Conservation (phyloP, 441 rosid genomes). For the Theobroma grandiflorum region DNA sequence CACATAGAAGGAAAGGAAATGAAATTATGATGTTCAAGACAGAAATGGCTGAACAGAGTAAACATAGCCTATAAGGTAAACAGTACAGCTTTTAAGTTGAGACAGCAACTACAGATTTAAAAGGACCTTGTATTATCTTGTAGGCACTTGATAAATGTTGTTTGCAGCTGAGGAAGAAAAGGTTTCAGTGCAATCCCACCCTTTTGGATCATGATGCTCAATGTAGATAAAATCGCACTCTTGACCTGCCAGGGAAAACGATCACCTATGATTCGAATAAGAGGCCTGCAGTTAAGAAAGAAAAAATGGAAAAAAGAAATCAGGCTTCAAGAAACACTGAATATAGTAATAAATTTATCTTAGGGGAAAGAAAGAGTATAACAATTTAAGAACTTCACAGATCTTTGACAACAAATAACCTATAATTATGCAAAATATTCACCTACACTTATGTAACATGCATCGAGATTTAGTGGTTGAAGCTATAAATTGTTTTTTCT, state of each 20-base stretch:
- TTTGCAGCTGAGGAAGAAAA: slow-evolving; percentile 99
- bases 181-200: slow-evolving; percentile 95
- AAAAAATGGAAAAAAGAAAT: not conserved
- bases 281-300: slow-evolving; percentile 75
- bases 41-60: slow-evolving; percentile 4
- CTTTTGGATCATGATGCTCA: slow-evolving; percentile 83
- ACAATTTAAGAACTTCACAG: not conserved
- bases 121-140: slow-evolving; percentile 93
- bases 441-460: not conserved
- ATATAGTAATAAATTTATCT: not conserved
- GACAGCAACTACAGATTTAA: slow-evolving; percentile 7
- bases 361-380: not conserved
- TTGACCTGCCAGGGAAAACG: slow-evolving; percentile 99
- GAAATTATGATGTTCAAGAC: not conserved
- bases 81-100: not conserved
- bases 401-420: not conserved
- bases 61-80: not conserved
- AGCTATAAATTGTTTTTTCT: not conserved
- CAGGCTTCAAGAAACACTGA: slow-evolving; percentile 17
- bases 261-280: slow-evolving; percentile 95
- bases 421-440: not conserved
- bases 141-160: slow-evolving; percentile 94
- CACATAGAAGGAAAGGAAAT: not conserved
- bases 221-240: slow-evolving; percentile 93
- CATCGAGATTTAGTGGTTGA: not conserved